These are phyloP conservation scores for Cardamine chenopodiifolia DNA, from an alignment of 345 rosid species.

Conservation along the genomic window DNA sequence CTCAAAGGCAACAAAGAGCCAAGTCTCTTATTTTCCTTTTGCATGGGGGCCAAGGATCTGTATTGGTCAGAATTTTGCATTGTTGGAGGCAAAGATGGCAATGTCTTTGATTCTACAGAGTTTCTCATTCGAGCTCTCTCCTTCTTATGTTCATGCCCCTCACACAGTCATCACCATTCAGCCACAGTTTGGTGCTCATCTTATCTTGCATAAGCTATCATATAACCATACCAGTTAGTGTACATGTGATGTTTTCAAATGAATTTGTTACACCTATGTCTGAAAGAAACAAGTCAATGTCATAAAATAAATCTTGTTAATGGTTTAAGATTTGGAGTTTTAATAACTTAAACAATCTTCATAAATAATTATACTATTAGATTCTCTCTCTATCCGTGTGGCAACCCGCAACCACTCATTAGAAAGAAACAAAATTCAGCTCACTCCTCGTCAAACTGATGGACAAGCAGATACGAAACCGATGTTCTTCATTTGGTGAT, in stretches of 20 bases:
- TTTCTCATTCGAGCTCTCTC: slow-evolving; percentile 54
- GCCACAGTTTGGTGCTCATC: slow-evolving; percentile 51
- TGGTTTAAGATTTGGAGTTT: too few species aligned
- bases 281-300: background rate
- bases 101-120: slow-evolving; percentile 53
- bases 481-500: too few species aligned
- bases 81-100: slow-evolving; percentile 55
- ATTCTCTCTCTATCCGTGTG: too few species aligned
- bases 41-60: slow-evolving; percentile 50
- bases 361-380: too few species aligned
- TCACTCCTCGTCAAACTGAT: too few species aligned
- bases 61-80: too few species aligned
- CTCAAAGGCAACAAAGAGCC: slow-evolving; percentile 56
- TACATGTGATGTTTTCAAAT: background rate
- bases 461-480: too few species aligned
- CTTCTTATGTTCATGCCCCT: slow-evolving; percentile 54
- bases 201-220: slow-evolving; percentile 28
- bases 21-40: slow-evolving; percentile 38
- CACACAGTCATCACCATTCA: slow-evolving; percentile 39
- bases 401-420: too few species aligned
- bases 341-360: too few species aligned
- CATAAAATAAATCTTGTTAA: too few species aligned
- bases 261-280: background rate
- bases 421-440: too few species aligned
- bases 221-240: background rate